Base-by-base conservation (phyloP, 2,329 filamentous ascomycete species). In the Paraphaeosphaeria sporulosa region DNA sequence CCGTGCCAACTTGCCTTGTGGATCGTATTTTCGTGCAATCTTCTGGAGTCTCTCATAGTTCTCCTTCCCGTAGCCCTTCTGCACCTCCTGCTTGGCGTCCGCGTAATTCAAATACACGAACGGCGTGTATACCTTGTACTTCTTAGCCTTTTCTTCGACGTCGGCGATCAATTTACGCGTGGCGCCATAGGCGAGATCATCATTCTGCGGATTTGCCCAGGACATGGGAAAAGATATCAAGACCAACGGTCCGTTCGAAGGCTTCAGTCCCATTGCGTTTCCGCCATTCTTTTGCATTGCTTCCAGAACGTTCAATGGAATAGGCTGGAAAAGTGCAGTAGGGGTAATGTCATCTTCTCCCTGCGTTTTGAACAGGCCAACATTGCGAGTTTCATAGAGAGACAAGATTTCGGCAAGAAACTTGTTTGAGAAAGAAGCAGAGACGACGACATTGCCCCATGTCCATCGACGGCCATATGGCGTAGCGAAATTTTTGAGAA, bases 261-360 rank as follows among this genome's bases (percentile, higher is more conserved):
- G n/a, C 25, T 60, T 43, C 13, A 75, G 64, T n/a, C 71, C 73
- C 13, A 75, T 65, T 19, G 70, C 62, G 49, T 76, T 74, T 2
- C 73, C 72, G 42, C 67, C 69, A 44, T 68, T 69, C 55, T 69
- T 65, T 27, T 64, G 51, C 72, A 74, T 74, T 44, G 63, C 57
- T 27, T 58, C 43, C 40, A 74, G 70, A 4, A 66, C 59, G 27
- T 65, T 63, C 15, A 70, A 61, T 1, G 71, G 64, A 13, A 47
- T 47, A 23, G 44, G 17, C 23, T 47, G 44, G 3, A 47, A 15
- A 4, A 47, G 44, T 27, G 44, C 44, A 47, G 13, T n/a, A 7
- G 21, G 44, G 17, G 44, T 21, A 13, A 25, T 27, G 10, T 12
- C 27, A 17, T 47, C 44, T 25, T 23, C 44, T 10, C 21, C 21